A percentile compares a stretch with the other conserved stretches of the same genome.
phyloP scores from a whole-genome alignment of 371 early-diverging fungal species.

The Funneliformis caledonium region DNA sequence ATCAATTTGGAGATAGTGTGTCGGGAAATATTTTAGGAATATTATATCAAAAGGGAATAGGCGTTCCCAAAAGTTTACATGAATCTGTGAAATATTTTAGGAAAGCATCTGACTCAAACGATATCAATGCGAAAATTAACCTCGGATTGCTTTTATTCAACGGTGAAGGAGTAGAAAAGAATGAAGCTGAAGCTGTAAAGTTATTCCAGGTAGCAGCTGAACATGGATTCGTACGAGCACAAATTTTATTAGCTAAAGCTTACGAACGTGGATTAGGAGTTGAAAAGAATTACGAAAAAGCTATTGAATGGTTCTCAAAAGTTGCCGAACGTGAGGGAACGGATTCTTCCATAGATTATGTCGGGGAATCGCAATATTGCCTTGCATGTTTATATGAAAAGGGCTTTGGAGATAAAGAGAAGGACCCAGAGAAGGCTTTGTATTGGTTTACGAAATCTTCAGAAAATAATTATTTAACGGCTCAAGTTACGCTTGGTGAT shows the following conservation, averaged over 20 bases:
- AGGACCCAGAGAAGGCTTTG: neutral
- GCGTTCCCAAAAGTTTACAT: neutral
- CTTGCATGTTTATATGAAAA: neutral
- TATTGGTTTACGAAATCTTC: neutral
- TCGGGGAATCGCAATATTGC: neutral
- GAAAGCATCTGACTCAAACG: neutral
- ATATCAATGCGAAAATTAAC: neutral
- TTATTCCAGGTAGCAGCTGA: neutral
- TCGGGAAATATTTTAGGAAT: neutral
- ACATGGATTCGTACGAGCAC: constrained; percentile 24
- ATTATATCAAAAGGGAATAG: neutral
- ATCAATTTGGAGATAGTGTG: neutral
- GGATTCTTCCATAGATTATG: neutral
- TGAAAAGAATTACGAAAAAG: constrained; percentile 26
- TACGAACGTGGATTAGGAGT: constrained; percentile 37
- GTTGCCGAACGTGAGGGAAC: constrained; percentile 41
- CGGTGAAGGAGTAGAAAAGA: constrained; percentile 48
- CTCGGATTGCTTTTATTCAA: neutral
- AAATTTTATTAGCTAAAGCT: constrained; percentile 25
- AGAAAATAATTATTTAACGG: neutral
- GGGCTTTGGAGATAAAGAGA: neutral
- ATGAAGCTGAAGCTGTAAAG: constrained; percentile 60
- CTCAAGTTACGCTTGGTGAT: constrained; percentile 4
- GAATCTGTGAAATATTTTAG: neutral
- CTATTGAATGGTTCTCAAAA: constrained; percentile 38